phyloP scores from a whole-genome alignment of 2,329 filamentous ascomycete genomes.

The Xylariaceae sp. region DNA sequence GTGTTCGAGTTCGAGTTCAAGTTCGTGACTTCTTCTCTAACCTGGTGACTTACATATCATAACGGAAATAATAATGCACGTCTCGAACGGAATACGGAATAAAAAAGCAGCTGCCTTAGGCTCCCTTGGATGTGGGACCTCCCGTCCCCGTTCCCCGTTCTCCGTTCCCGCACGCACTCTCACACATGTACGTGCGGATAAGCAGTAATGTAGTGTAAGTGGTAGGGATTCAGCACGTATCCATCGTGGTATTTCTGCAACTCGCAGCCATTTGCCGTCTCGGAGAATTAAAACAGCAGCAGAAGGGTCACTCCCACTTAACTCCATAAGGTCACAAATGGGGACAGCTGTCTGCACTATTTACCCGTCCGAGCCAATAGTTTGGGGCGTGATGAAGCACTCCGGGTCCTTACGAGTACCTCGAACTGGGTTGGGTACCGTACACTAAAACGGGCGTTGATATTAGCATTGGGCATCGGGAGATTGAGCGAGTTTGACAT shows the following conservation, averaged over 20 bases:
- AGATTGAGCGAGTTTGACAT: neutral
- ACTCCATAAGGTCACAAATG: neutral
- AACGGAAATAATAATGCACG: too few species aligned
- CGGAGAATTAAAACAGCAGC: neutral
- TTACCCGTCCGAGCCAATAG: neutral
- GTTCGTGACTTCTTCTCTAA: too few species aligned
- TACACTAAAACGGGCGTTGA: constrained; percentile 4
- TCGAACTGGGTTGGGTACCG: neutral
- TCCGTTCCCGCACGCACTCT: neutral
- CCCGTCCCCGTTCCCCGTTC: neutral
- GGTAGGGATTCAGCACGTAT: too few species aligned
- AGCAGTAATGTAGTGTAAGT: neutral
- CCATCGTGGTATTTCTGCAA: neutral
- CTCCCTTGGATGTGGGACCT: constrained; percentile 10
- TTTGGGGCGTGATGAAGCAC: neutral
- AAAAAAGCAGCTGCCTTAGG: neutral
- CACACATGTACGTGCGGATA: neutral
- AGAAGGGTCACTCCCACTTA: neutral
- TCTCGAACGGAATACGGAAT: neutral
- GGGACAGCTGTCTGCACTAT: neutral
- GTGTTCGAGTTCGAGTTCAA: too few species aligned
- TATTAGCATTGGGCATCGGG: constrained; percentile 12
- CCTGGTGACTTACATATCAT: too few species aligned
- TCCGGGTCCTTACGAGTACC: neutral
- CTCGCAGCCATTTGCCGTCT: neutral